Base-by-base conservation (phyloP, 495 filamentous ascomycete genomes). In the Aspergillus bertholletiae region DNA sequence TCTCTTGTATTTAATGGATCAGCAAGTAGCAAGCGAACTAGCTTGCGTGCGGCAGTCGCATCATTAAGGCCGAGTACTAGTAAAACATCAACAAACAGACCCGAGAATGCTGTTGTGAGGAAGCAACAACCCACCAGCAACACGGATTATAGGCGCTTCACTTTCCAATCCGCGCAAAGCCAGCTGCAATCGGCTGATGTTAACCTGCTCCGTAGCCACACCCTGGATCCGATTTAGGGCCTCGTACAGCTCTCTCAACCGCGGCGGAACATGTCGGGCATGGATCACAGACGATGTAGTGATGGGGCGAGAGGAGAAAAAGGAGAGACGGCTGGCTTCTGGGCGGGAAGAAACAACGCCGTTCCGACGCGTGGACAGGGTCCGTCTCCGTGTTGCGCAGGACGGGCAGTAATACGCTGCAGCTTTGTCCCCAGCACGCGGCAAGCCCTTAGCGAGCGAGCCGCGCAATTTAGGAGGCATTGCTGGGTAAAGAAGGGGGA, bases 141-240 rank as follows among this genome's bases (percentile, higher is more conserved):
- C 77, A 32, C 93, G 75, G 59, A 90, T 81, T n/a, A 88, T 79
- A 28, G 78, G 74, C 52, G 74, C 62, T 37, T 80, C 73, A 56
- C 88, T 82, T 59, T 88, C 83, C 57, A 96, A 73, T 6, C 90
- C 90, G 46, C 86, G 79, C 64, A 91, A 68, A 17, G 91, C 93
- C 59, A 97, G 79, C 62, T 90, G 85, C 49, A 97, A 65, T 59
- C 90, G 83, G 53, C 88, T 87, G 20, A 88, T 75, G 69, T 89
- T 88, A 53, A 92, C 79, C 66, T 85, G 83, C 55, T 80, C 79
- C 34, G 81, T 73, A 22, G 85, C 82, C 37, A 81, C 69, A 53
- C 79, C 77, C 57, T 88, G 78, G 21, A 96, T 72, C 21, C 78
- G 75, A 8, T 72, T 69, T 18, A 95, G 73, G 11, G 84, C 80